phyloP scores from a whole-genome alignment of 2,329 filamentous ascomycete genomes.

The Pleurostoma richardsiae region DNA sequence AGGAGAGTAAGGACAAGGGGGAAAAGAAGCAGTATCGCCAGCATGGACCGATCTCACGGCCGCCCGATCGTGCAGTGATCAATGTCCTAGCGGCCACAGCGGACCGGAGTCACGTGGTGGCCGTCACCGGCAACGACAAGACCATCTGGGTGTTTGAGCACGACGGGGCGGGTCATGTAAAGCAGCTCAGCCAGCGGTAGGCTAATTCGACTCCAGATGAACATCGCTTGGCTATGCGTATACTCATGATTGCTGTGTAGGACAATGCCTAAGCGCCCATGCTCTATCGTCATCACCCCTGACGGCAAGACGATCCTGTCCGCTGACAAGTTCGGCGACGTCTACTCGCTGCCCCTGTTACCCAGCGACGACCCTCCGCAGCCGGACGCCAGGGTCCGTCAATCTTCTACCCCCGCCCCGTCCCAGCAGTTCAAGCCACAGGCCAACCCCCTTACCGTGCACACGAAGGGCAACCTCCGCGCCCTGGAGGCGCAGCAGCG shows the following conservation, averaged over 20 bases:
- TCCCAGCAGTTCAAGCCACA: slow-evolving; percentile 37
- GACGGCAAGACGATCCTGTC: slow-evolving; percentile 70
- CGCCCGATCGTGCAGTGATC: slow-evolving; percentile 37
- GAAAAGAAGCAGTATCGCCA: slow-evolving; percentile 14
- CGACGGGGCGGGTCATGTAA: slow-evolving; percentile 53
- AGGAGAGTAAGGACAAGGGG: slow-evolving; percentile 22
- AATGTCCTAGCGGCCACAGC: slow-evolving; percentile 61
- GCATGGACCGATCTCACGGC: slow-evolving; percentile 2
- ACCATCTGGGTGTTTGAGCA: slow-evolving; percentile 76
- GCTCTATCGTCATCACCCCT: slow-evolving; percentile 64
- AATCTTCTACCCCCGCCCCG: neutral
- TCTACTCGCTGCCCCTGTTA: slow-evolving; percentile 79
- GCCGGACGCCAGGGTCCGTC: slow-evolving; percentile 1
- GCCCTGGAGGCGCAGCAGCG: slow-evolving; percentile 54
- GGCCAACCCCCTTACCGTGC: slow-evolving; percentile 56
- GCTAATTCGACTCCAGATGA: slow-evolving; percentile 5
- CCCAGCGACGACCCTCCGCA: slow-evolving; percentile 13
- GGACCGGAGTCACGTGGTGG: slow-evolving; percentile 65
- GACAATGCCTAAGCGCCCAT: slow-evolving; percentile 84
- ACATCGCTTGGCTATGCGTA: neutral
- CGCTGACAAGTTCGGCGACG: slow-evolving; percentile 95
- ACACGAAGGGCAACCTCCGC: slow-evolving; percentile 57
- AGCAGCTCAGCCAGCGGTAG: slow-evolving; percentile 68
- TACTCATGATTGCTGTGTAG: slow-evolving; percentile 37
- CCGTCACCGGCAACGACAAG: slow-evolving; percentile 89